phyloP scores from a whole-genome alignment of 768 basidiomycete genomes.

The Erythrobasidium yunnanense region DNA sequence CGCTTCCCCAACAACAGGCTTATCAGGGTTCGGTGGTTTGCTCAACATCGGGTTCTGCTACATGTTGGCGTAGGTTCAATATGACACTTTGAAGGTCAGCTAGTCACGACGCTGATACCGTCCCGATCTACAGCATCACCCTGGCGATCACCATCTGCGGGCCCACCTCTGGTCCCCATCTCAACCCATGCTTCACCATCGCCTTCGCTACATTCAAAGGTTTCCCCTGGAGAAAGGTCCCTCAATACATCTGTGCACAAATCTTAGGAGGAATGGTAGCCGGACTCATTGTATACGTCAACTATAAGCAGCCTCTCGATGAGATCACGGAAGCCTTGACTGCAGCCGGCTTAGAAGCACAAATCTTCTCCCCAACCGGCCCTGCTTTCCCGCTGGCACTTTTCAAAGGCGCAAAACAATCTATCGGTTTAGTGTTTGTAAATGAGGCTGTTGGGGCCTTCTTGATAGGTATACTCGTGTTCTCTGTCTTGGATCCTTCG shows the following conservation, averaged over 20 bases:
- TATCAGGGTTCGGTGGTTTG: conserved; percentile 47
- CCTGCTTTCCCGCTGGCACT: conserved; percentile 20
- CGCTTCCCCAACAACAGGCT: not conserved
- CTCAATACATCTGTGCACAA: conserved; percentile 61
- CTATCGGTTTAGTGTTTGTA: not conserved
- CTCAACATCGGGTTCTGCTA: conserved; percentile 54
- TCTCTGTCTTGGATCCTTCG: conserved; percentile 29
- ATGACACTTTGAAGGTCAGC: conserved; percentile 49
- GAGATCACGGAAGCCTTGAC: conserved; percentile 5
- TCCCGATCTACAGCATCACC: not conserved
- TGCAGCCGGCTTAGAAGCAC: conserved; percentile 27
- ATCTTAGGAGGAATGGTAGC: conserved; percentile 58
- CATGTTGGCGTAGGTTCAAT: conserved; percentile 51
- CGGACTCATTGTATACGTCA: conserved; percentile 52
- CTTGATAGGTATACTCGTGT: conserved; percentile 34
- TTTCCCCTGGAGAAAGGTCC: conserved; percentile 74
- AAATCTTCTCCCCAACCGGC: not conserved
- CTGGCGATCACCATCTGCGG: conserved; percentile 6
- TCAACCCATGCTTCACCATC: conserved; percentile 61
- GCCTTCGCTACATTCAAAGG: conserved; percentile 57
- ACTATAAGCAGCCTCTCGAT: conserved; percentile 51
- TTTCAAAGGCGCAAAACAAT: not conserved
- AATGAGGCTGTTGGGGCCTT: conserved; percentile 33
- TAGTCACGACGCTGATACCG: not conserved
- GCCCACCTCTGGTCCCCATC: conserved; percentile 45